phyloP scores from a whole-genome alignment of 192 early-diverging fungal genomes.

The Linnemannia elongata region DNA sequence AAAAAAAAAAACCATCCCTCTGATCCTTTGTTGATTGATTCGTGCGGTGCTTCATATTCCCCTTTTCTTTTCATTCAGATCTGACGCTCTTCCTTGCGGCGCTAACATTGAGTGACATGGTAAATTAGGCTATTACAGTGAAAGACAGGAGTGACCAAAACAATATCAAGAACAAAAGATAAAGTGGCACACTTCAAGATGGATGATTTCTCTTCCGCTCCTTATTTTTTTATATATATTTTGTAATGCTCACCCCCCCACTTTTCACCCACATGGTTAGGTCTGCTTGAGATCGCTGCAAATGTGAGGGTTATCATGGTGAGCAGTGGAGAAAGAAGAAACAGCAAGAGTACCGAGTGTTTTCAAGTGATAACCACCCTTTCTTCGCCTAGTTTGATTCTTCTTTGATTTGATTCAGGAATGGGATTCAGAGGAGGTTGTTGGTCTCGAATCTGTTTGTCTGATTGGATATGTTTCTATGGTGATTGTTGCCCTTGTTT shows the following conservation, averaged over 20 bases:
- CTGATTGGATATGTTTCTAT: not conserved
- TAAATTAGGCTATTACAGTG: not conserved
- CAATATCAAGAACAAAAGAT: not conserved
- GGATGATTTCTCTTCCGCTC: not conserved
- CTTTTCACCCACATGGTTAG: slow-evolving; percentile 10
- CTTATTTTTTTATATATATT: not conserved
- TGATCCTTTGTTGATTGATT: not conserved
- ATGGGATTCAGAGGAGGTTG: not conserved
- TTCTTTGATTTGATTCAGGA: not conserved
- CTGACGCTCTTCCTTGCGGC: not conserved
- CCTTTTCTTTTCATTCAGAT: not conserved
- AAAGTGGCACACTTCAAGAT: not conserved
- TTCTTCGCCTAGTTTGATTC: not conserved
- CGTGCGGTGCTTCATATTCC: not conserved
- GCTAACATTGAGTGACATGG: not conserved
- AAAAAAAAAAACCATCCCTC: not conserved
- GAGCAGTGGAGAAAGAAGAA: not conserved
- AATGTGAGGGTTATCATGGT: not conserved
- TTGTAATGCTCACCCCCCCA: not conserved
- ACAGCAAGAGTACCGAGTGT: not conserved
- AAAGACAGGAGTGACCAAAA: not conserved
- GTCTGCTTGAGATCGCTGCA: not conserved
- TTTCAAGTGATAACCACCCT: not conserved
- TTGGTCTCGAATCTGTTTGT: not conserved
- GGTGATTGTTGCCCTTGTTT: not conserved